Base-by-base conservation (phyloP, 495 filamentous ascomycete genomes). In the Trichocladium antarcticum region DNA sequence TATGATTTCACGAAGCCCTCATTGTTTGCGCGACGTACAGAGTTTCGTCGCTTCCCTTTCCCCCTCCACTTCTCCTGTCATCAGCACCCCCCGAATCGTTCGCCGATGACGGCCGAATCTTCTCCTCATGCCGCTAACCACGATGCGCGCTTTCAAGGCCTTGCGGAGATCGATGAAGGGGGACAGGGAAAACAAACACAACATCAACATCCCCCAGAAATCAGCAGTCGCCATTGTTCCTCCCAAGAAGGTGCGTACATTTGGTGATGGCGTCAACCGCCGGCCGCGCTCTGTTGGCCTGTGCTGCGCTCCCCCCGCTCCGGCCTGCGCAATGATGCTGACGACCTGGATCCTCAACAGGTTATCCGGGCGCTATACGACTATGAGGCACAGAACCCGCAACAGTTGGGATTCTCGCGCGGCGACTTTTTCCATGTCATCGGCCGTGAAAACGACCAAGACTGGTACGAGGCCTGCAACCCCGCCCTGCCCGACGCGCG, bases 401-500 rank as follows among this genome's bases (percentile, higher is more conserved):
- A 89, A 61, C 87, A 96, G 70, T 74, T 98, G 57, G 81, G 81
- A 54, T 98, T 98, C 68, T 82, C 80, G 57, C 84, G 87, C 59
- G 92, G 92, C 56, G 92, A 98, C 63, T 98, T 97, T 68, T 94
- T 98, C 66, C 90, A 97, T 72, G 93, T 98, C 47, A 89, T 97
- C 66, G 89, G 87, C 60, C 84, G 90, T 59, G 92, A 97, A 70
- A 82, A 96, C 73, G 89, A 97, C 63, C 66, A 66, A 16, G 86
- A 94, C 64, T 98, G 92, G 92, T 98, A 97, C 74, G 92, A 97
- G 71, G 92, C 92, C 15, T 97, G 89, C 72, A 98, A 98, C 68
- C 92, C 92, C 49, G 78, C 88, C 49, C 77, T 94, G 56, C 85
- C 88, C 58, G 81, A 80, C 68, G 85, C 87, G 35, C 82, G 87